Percentiles rank a stretch among this genome's conserved stretches.
These are phyloP conservation scores for Mangifera indica DNA, from an alignment of 345 rosid species.

Conservation along the genomic window DNA sequence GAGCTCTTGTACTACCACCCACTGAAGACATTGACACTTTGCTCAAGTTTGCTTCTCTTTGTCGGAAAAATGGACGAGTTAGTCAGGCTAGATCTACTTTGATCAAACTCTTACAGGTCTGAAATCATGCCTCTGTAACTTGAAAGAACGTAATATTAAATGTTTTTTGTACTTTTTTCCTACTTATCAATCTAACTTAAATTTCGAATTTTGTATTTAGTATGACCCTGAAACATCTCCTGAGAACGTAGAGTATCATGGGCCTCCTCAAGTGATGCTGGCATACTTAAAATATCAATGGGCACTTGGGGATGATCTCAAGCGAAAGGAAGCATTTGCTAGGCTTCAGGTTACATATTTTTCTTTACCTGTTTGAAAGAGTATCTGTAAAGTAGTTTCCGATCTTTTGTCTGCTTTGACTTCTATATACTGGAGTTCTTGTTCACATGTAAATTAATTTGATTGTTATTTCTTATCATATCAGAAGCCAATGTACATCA, in stretches of 20 bases:
- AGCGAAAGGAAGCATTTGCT: slow-evolving; percentile 89
- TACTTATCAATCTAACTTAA: slow-evolving; percentile 17
- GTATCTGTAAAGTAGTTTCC: too few species aligned
- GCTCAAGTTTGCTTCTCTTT: slow-evolving; percentile 94
- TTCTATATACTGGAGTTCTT: too few species aligned
- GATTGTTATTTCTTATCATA: too few species aligned
- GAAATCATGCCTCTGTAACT: slow-evolving; percentile 11
- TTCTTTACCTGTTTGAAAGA: too few species aligned
- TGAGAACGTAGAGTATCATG: slow-evolving; percentile 68
- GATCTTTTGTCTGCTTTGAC: too few species aligned
- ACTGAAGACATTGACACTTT: slow-evolving; percentile 87
- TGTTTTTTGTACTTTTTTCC: slow-evolving; percentile 15
- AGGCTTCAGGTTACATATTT: slow-evolving; percentile 63
- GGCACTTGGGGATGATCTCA: slow-evolving; percentile 96
- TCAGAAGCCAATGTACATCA: not conserved
- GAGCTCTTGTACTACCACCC: slow-evolving; percentile 95
- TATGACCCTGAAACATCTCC: slow-evolving; percentile 87
- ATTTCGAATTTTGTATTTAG: slow-evolving; percentile 36
- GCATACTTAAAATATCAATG: slow-evolving; percentile 93
- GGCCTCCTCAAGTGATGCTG: slow-evolving; percentile 96
- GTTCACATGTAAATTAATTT: too few species aligned
- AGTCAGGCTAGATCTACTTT: slow-evolving; percentile 96
- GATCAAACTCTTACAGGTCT: slow-evolving; percentile 85
- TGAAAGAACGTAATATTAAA: slow-evolving; percentile 8
- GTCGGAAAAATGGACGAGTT: slow-evolving; percentile 83